These are phyloP conservation scores for Paspalum vaginatum DNA, from an alignment of 176 grass and related monocot species.

Conservation along the genomic window DNA sequence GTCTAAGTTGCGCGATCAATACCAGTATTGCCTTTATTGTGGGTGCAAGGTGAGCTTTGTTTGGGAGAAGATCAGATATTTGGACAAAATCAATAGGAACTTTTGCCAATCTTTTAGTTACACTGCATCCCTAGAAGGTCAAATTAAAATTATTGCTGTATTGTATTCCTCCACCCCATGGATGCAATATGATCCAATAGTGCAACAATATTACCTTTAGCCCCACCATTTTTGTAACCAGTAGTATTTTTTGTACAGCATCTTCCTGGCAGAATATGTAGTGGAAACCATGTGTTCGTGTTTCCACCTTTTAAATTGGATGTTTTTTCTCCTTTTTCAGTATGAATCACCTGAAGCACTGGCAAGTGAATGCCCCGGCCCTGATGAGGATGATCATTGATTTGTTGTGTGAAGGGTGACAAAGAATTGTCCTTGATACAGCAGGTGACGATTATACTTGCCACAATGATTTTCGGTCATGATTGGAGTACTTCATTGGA, in stretches of 20 bases:
- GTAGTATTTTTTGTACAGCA: background rate
- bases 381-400: constrained; percentile 85
- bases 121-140: background rate
- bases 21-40: constrained; percentile 87
- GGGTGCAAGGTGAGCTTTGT: constrained; percentile 67
- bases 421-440: constrained; percentile 24
- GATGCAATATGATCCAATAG: background rate
- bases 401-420: constrained; percentile 29
- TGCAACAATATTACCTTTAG: background rate
- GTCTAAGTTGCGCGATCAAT: constrained; percentile 62
- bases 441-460: constrained; percentile 37
- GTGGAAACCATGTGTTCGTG: no score
- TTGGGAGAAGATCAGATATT: background rate
- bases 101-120: background rate
- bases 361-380: constrained; percentile 68
- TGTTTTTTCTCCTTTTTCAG: constrained; percentile 41
- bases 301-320: background rate
- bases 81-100: background rate
- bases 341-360: constrained; percentile 79
- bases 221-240: background rate
- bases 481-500: constrained; percentile 19
- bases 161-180: background rate
- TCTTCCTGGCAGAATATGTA: background rate
- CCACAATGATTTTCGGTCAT: constrained; percentile 8
- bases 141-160: background rate